phyloP scores from a whole-genome alignment of 805 yeast species.

The Nakazawaea anatomiae region DNA sequence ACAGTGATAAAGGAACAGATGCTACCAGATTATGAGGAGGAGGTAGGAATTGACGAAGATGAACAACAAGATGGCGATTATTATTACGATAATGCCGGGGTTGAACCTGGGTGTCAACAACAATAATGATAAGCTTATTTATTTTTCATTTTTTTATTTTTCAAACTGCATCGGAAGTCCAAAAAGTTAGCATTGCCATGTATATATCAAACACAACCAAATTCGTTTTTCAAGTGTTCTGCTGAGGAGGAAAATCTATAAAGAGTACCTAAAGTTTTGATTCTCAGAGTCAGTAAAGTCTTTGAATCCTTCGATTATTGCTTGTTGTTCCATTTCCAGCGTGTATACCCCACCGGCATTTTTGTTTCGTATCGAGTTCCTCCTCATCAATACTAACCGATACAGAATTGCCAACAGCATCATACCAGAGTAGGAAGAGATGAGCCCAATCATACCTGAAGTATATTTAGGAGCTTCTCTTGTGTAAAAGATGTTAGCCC shows the following conservation, averaged over 20 bases:
- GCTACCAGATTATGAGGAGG: background rate
- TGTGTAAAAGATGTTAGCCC: constrained; percentile 57
- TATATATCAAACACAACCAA: background rate
- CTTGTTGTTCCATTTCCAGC: constrained; percentile 16
- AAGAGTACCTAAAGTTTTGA: constrained; percentile 44
- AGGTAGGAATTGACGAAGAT: background rate
- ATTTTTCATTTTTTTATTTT: background rate
- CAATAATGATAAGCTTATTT: background rate
- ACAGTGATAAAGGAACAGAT: background rate
- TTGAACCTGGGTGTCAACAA: constrained; percentile 9
- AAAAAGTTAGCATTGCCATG: background rate
- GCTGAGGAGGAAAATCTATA: background rate
- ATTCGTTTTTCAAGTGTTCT: no score
- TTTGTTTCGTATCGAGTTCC: constrained; percentile 42
- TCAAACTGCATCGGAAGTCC: background rate
- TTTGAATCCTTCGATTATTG: constrained; percentile 39
- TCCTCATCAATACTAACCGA: constrained; percentile 21
- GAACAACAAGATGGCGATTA: background rate
- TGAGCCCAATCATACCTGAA: constrained; percentile 52
- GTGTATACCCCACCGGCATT: constrained; percentile 25
- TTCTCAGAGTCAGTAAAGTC: constrained; percentile 61
- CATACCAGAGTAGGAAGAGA: constrained; percentile 30
- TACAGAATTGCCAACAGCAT: constrained; percentile 15
- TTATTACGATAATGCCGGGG: background rate
- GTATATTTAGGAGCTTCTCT: constrained; percentile 45